These are phyloP conservation scores for Arbutus unedo DNA, from an alignment of 148 eudicot species.

Conservation along the genomic window DNA sequence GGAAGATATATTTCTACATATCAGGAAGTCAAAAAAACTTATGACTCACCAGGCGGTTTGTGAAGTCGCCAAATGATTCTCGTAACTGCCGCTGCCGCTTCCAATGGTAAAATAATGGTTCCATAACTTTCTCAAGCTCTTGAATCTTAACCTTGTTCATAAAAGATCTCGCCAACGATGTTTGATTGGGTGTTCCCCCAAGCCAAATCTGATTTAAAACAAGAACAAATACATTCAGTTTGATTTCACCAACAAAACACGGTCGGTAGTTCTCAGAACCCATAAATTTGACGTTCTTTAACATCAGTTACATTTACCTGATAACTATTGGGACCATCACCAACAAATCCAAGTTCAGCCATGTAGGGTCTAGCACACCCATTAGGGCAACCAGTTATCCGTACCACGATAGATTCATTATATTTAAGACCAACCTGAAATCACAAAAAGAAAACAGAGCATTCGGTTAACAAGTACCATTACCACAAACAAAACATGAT, in stretches of 20 bases:
- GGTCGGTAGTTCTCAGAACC: neutral
- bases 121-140: slow-evolving; percentile 88
- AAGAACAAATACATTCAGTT: slow-evolving; percentile 13
- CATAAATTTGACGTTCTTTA: neutral
- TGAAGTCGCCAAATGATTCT: slow-evolving; percentile 89
- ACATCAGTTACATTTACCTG: slow-evolving; percentile 48
- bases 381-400: slow-evolving; percentile 96
- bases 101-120: slow-evolving; percentile 90
- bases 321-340: slow-evolving; percentile 98
- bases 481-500: neutral
- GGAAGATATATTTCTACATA: neutral
- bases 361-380: slow-evolving; percentile 99
- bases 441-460: neutral
- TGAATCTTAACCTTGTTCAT: slow-evolving; percentile 90
- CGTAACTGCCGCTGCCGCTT: slow-evolving; percentile 44
- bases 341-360: slow-evolving; percentile 99
- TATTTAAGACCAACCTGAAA: slow-evolving; percentile 84
- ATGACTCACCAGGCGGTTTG: slow-evolving; percentile 70
- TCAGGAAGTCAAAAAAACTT: neutral
- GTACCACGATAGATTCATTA: slow-evolving; percentile 69
- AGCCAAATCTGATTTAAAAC: slow-evolving; percentile 76
- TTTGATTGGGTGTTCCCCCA: slow-evolving; percentile 95
- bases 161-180: slow-evolving; percentile 59
- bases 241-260: neutral
- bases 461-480: slow-evolving; percentile 10